phyloP scores from a whole-genome alignment of 176 grass and related monocot genomes.

The sorghum (Sorghum bicolor) region Sorghum_bicolor_NCBIv3 NC_012870.2:52226501-52227000 shows the following conservation, averaged over 20 bases:
- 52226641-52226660: neutral
- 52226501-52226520: neutral
- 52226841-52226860: constrained; percentile 30
- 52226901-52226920: constrained; percentile 63
- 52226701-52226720: constrained; percentile 83
- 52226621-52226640: neutral
- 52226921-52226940: constrained; percentile 95
- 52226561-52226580: constrained; percentile 2
- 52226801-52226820: neutral
- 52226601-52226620: neutral
- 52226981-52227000: constrained; percentile 90
- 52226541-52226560: constrained; percentile 8
- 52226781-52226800: constrained; percentile 54
- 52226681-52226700: constrained; percentile 61
- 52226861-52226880: constrained; percentile 91
- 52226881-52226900: constrained; percentile 66
- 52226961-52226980: constrained; percentile 86
- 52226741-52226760: constrained; percentile 72
- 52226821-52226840: constrained; percentile 12
- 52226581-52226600: neutral
- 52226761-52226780: constrained; percentile 83
- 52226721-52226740: constrained; percentile 67
- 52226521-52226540: neutral
- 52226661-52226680: neutral
- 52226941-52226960: constrained; percentile 97